Evolutionary conservation across 805 yeast genomes (phyloP), one percentile per base, ranked within the genome.

Genomic region (Metschnikowia colocasiae): DNA sequence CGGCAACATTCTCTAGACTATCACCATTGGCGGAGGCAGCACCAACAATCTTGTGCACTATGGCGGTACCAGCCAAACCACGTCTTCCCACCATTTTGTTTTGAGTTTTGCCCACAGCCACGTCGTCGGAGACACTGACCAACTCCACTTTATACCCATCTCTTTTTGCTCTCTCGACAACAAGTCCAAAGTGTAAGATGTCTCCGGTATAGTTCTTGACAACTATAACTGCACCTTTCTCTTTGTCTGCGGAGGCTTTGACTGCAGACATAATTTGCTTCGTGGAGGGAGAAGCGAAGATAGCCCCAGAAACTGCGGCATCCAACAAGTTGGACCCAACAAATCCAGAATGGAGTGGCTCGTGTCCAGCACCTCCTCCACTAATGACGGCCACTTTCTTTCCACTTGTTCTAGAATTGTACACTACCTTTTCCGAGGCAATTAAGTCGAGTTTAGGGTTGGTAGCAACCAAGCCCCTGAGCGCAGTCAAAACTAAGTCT

Each of bases 291-390:
- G 96, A 88, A 0, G 97, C 97, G 71, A 91, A 91, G n/a, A 88
- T 77, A 45, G 84, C 81, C 31, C 98, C 98, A 45, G 90, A 81
- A 4, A 91, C 96, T 0, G 96, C 97, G 34, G 83, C 95, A 55
- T 87, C 88, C 34, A 91, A 65, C 56, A 85, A 69, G 42, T 95
- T 95, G 12, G 80, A 75, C 10, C 97, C 97, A 19, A 91, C 90
- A 63, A 82, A 91, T 0, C 96, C 97, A 7, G 87, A 91, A 60
- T 92, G 97, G 3, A 90, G 75, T 22, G 97, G 97, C 66, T 91
- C 98, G 61, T 91, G 98, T 40, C 98, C 98, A 12, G 91, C 82
- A 23, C 97, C 97, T 47, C 98, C 98, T 50, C 97, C 97, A 29
- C 96, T 82, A 23, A 91, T 69, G 42, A 91, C 59, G 5, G 87